Conservation (phyloP, 2,329 filamentous ascomycete genomes). For the Trichoderma sp. region DNA sequence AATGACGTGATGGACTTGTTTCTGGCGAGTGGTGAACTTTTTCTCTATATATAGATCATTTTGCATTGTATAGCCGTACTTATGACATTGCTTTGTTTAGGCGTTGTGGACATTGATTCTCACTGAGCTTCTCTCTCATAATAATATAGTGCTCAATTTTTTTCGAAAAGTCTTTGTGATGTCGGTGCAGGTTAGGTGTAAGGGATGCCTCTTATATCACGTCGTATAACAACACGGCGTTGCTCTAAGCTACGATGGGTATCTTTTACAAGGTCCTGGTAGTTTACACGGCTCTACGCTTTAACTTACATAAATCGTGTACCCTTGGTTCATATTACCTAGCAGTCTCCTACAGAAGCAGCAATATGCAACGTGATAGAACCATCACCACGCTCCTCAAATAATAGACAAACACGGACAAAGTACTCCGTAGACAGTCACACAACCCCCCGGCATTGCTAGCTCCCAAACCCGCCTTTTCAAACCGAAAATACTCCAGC, state of each 20-base stretch:
- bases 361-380: neutral
- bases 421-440: neutral
- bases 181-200: neutral
- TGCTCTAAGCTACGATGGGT: neutral
- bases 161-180: neutral
- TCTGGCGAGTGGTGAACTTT: neutral
- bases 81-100: conserved; percentile 13
- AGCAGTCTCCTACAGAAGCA: neutral
- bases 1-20: conserved; percentile 1
- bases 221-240: too few relatives aligned
- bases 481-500: neutral
- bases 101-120: conserved; percentile 16
- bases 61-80: conserved; percentile 21
- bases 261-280: neutral
- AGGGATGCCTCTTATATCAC: neutral
- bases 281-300: neutral
- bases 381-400: neutral
- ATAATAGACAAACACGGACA: neutral
- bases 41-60: conserved; percentile 20
- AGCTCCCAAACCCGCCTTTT: neutral
- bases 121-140: neutral
- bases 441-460: neutral
- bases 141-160: neutral
- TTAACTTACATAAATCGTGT: neutral
- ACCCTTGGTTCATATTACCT: neutral